phyloP scores from a whole-genome alignment of 176 grass and related monocot genomes.

The Pontederia paniculata region DNA sequence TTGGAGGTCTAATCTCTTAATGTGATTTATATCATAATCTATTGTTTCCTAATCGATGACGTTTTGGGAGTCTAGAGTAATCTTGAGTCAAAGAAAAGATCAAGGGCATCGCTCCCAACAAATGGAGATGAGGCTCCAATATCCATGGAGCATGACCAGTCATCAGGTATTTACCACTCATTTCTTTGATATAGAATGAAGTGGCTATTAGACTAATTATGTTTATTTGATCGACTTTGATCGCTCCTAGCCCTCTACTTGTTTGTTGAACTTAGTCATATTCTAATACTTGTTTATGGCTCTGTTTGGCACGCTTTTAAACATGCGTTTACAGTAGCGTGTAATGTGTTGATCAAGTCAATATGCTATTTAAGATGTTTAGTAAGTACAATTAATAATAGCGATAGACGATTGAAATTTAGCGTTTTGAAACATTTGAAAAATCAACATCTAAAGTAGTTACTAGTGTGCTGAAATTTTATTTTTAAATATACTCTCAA shows the following conservation, averaged over 20 bases:
- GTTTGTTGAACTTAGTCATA: background rate
- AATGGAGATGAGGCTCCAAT: conserved; percentile 1
- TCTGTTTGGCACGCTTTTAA: background rate
- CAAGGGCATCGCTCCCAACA: background rate
- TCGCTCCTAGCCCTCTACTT: conserved; percentile 13
- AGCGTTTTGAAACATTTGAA: no score
- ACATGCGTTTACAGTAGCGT: no score
- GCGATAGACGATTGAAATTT: no score
- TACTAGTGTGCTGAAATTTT: no score
- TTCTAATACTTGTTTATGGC: background rate
- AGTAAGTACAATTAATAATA: no score
- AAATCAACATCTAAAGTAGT: no score
- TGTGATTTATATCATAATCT: background rate
- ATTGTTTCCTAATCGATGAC: conserved; percentile 18
- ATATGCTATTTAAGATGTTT: no score
- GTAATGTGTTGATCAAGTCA: no score
- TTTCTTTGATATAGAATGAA: background rate
- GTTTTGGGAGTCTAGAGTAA: conserved; percentile 24
- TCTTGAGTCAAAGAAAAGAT: conserved; percentile 48
- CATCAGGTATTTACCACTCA: conserved; percentile 6
- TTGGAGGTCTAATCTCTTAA: background rate
- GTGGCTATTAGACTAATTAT: background rate
- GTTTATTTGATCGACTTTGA: background rate
- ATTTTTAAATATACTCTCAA: no score
- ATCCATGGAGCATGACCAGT: background rate